Base-by-base conservation (phyloP, 805 yeast genomes). In the Starmerella kuoi region DNA sequence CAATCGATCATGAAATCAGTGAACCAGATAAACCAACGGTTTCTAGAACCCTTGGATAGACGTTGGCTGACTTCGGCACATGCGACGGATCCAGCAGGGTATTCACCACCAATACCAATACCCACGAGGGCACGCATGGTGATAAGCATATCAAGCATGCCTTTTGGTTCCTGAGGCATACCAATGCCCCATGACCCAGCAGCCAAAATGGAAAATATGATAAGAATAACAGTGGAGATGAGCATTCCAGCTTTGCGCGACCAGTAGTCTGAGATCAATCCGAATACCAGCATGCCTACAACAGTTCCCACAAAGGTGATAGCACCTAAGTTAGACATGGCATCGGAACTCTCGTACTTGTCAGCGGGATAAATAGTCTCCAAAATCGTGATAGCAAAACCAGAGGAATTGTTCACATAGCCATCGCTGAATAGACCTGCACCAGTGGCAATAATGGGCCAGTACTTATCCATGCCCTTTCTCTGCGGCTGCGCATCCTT, bases 371-470 rank as follows among this genome's bases (percentile, higher is more conserved):
- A 87, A 30, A 87, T 66, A 2, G 57, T 63, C 15, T 70, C 59
- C 49, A 87, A 67, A 65, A 87, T 77, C 15, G 87, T 75, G 27
- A 78, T 69, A 15, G 79, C 93, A 8, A 91, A 72, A 45, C 83
- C 73, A 44, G 84, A 80, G 40, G 91, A 77, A 46, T 83, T 84
- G 60, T 86, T 86, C 47, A 84, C 79, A 59, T 86, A 87, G 41
- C 96, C 96, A 62, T 88, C 97, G 28, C 93, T 79, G 62, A 87
- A 86, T 35, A 87, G 68, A 41, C 95, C 96, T 0, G 95, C 91
- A 48, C 96, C 96, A 1, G 94, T 77, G 11, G 84, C 77, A 48
- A 80, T 67, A 38, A 82, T 76, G 5, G 91, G 77, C 79, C 85
- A 72, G 49, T 67, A 68, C 50, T 65, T 66, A 37, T 55, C 51